Evolutionary conservation across 345 rosid genomes (phyloP), one percentile per base, ranked within the genome.

Genomic region (Boechera divaricarpa): DNA sequence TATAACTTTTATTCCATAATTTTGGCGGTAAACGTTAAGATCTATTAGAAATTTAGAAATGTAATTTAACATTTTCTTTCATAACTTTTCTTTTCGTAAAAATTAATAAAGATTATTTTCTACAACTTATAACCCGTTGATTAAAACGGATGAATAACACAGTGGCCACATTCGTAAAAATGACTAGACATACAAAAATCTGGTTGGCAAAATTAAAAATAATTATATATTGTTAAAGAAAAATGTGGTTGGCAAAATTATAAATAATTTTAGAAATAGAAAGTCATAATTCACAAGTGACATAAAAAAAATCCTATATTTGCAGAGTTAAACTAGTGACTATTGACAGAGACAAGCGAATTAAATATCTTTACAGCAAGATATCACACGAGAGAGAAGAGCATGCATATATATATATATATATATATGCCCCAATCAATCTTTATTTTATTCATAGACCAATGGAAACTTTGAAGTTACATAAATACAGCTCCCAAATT

Each of bases 401-500:
- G 48, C 64, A 28, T 47, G 48, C 63, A 36, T 47, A 65, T 51
- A 28, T 28, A 28, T 28, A 21, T 21, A 21, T 21, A 21, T 21
- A 21, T 24, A 13, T 21, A 49, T 52, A 65, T 65, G 51, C 31
- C 8, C 72, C 57, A 6, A 54, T 48, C 52, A 75, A 8, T 11
- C n/a, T 24, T 28, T 38, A 16, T 38, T 26, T 36, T 36, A 57
- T 67, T 56, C 32, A 49, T 44, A 51, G 16, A 68, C 29, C 47
- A 51, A 60, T 41, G 21, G 21, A 56, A 64, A 66, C 48, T 42
- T 60, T 2, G 11, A 16, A 54, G 35, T 62, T 76, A 66, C 78
- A 66, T 58, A 45, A 51, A 56, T 67, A 42, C 63, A 64, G 55
- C 72, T 78, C 73, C 73, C 48, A 72, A 66, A 59, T 78, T 72